Percentiles rank a stretch among this genome's conserved stretches.
These are phyloP conservation scores for Cercophora samala DNA, from an alignment of 495 filamentous ascomycete genomes.

Conservation along the genomic window DNA sequence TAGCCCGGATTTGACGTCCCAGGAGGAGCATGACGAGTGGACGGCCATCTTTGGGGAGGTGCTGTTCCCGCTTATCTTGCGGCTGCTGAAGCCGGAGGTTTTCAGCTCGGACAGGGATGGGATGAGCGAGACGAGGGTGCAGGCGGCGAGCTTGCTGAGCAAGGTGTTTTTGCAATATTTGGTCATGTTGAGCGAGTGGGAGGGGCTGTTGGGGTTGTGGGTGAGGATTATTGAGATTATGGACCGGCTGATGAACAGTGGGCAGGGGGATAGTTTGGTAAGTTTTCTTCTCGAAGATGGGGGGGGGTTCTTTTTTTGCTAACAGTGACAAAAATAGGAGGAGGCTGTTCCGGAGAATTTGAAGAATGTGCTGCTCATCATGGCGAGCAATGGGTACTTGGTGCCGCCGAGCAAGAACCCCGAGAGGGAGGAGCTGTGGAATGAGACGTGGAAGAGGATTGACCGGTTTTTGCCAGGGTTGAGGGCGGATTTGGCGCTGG, in stretches of 20 bases:
- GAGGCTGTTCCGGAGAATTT: slow-evolving; percentile 93
- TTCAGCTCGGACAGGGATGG: slow-evolving; percentile 88
- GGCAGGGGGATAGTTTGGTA: slow-evolving; percentile 86
- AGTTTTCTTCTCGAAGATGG: slow-evolving; percentile 32
- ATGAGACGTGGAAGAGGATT: slow-evolving; percentile 81
- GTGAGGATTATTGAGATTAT: slow-evolving; percentile 89
- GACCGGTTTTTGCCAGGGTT: slow-evolving; percentile 86
- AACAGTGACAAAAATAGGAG: slow-evolving; percentile 53
- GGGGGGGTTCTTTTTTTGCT: slow-evolving; percentile 15
- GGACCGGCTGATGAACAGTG: slow-evolving; percentile 94
- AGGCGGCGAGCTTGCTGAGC: slow-evolving; percentile 85
- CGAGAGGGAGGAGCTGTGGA: slow-evolving; percentile 61
- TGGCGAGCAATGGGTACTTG: slow-evolving; percentile 85
- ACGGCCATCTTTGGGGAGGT: slow-evolving; percentile 91
- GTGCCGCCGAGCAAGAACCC: slow-evolving; percentile 64
- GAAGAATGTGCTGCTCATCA: slow-evolving; percentile 95
- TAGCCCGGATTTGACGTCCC: slow-evolving; percentile 68
- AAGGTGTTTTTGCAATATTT: slow-evolving; percentile 96
- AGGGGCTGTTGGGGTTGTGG: slow-evolving; percentile 94
- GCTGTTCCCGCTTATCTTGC: slow-evolving; percentile 87
- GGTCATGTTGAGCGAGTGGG: slow-evolving; percentile 75
- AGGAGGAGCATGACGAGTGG: slow-evolving; percentile 79
- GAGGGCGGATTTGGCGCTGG: slow-evolving; percentile 48
- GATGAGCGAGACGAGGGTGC: slow-evolving; percentile 93
- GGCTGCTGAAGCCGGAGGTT: slow-evolving; percentile 90